These are phyloP conservation scores for Phytophthora cryptogea DNA, from an alignment of 352 stramenopile genomes.

Conservation along the genomic window DNA sequence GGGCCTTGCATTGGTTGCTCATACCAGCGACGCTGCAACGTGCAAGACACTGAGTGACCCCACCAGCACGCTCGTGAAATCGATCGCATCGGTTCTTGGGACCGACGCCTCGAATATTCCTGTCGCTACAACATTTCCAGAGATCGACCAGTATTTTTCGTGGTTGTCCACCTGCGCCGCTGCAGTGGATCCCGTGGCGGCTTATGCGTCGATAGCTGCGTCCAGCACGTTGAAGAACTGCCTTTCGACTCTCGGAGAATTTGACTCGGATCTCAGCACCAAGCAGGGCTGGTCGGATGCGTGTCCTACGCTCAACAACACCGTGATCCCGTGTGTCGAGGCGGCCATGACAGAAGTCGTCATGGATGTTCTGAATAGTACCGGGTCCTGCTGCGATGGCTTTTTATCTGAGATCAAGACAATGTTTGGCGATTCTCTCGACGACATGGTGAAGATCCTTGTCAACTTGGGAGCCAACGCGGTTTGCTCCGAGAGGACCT, in stretches of 20 bases:
- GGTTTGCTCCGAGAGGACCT: constrained; percentile 45
- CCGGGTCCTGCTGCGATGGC: constrained; percentile 44
- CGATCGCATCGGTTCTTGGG: constrained; percentile 3
- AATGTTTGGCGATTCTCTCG: constrained; percentile 38
- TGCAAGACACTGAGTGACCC: constrained; percentile 23
- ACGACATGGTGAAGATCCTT: constrained; percentile 34
- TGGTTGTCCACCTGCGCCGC: constrained; percentile 52
- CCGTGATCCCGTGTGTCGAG: constrained; percentile 40
- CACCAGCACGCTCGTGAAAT: constrained; percentile 3
- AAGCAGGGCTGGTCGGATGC: constrained; percentile 6
- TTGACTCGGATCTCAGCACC: constrained; percentile 7
- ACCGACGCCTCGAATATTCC: constrained; percentile 12
- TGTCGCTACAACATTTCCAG: constrained; percentile 21
- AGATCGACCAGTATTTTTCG: constrained; percentile 33
- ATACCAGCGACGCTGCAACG: constrained; percentile 4
- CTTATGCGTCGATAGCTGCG: constrained; percentile 19
- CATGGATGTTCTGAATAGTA: constrained; percentile 29
- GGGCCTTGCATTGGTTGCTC: not conserved
- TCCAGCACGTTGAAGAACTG: constrained; percentile 33
- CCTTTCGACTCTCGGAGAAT: constrained; percentile 24
- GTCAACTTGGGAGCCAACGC: constrained; percentile 31
- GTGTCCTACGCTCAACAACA: constrained; percentile 39
- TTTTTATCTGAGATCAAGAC: constrained; percentile 42
- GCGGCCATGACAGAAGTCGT: constrained; percentile 28
- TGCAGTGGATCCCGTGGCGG: constrained; percentile 31